Percentiles rank a stretch among this genome's conserved stretches.
phyloP scores from a whole-genome alignment of 306 rosid species.

The Myrica gale region DNA sequence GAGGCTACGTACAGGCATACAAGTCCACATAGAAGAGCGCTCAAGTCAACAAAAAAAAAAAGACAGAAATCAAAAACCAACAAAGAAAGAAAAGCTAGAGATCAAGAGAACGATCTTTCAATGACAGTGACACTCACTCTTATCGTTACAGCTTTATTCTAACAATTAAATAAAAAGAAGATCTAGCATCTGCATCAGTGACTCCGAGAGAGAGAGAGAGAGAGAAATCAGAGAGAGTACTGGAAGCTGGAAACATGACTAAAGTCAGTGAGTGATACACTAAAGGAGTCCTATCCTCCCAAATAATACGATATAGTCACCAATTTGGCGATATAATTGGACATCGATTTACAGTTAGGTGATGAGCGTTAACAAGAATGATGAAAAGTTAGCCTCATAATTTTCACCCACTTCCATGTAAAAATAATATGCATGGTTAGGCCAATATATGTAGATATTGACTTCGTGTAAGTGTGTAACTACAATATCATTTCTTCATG shows the following conservation, averaged over 20 bases:
- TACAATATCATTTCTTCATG: neutral
- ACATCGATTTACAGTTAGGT: too few species aligned
- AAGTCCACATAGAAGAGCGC: too few species aligned
- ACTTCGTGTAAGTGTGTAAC: conserved; percentile 21
- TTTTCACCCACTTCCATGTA: conserved; percentile 34
- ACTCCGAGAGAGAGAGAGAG: neutral
- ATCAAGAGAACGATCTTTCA: conserved; percentile 19
- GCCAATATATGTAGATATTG: conserved; percentile 28
- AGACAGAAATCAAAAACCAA: too few species aligned
- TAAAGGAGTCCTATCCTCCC: conserved; percentile 4
- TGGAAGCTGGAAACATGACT: neutral
- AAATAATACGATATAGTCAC: conserved; percentile 28
- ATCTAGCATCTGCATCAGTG: too few species aligned
- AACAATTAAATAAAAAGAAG: neutral
- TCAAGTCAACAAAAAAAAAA: too few species aligned
- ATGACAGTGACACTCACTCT: conserved; percentile 24
- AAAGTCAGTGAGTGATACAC: conserved; percentile 6
- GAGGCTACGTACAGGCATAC: neutral
- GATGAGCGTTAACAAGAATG: conserved; percentile 9
- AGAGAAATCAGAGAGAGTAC: neutral
- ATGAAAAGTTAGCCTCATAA: conserved; percentile 28
- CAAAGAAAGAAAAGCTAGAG: too few species aligned
- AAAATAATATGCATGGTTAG: conserved; percentile 7
- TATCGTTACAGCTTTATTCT: neutral
- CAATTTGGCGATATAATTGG: neutral